Evolutionary conservation across 192 early-diverging fungal species (phyloP).

Genomic region (Backusella mclennaniae): DNA sequence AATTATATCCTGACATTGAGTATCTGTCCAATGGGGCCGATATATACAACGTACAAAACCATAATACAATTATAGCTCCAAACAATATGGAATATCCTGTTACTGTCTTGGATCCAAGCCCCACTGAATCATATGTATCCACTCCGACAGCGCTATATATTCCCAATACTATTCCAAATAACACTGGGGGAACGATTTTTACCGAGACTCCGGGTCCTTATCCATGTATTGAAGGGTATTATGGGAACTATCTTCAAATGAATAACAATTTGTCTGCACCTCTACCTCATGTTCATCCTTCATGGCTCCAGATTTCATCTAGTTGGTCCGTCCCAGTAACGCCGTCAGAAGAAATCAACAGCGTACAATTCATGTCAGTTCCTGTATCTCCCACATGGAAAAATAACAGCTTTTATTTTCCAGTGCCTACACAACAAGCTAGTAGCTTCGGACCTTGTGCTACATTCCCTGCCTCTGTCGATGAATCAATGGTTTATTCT

Average conservation of each 20-base stretch:
- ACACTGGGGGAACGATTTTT: neutral
- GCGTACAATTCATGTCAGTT: neutral
- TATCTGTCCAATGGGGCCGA: neutral
- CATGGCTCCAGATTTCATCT: neutral
- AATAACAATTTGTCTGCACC: neutral
- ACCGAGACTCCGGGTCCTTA: neutral
- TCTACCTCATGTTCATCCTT: neutral
- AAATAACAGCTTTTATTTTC: neutral
- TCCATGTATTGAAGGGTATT: neutral
- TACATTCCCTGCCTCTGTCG: neutral
- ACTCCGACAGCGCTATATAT: neutral
- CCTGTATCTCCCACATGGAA: conserved; percentile 5
- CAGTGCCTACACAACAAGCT: neutral
- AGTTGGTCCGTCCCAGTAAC: neutral
- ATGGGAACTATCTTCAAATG: neutral
- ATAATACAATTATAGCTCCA: neutral
- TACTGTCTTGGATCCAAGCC: conserved; percentile 5
- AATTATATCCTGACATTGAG: neutral
- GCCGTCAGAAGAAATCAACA: neutral
- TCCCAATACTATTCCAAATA: neutral
- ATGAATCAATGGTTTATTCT: neutral
- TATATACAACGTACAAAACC: neutral
- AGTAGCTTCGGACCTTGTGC: neutral
- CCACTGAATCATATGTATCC: neutral
- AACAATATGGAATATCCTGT: neutral